These are phyloP conservation scores for Venturia carpophila DNA, from an alignment of 2,329 filamentous ascomycete genomes.

Conservation along the genomic window DNA sequence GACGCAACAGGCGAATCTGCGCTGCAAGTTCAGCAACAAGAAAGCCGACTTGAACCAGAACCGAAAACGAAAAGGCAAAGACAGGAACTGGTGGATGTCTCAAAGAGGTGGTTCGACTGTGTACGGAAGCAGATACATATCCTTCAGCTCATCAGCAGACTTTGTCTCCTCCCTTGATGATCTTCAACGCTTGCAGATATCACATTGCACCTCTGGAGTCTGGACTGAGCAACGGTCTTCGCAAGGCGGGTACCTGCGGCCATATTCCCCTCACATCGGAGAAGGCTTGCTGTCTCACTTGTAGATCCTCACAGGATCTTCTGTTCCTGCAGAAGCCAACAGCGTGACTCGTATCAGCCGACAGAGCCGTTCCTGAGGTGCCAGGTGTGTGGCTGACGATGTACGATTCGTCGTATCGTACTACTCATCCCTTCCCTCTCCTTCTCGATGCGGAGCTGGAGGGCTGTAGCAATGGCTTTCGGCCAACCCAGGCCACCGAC, in stretches of 20 bases:
- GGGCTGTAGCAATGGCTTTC: neutral
- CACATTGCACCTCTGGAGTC: neutral
- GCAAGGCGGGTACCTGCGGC: neutral
- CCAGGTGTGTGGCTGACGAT: neutral
- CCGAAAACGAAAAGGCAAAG: slow-evolving; percentile 1
- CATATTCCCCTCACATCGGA: neutral
- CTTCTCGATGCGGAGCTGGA: neutral
- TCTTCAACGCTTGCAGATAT: neutral
- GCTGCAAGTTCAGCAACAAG: neutral
- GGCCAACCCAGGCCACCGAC: neutral
- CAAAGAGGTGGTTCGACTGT: neutral
- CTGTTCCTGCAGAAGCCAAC: neutral
- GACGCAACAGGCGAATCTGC: neutral
- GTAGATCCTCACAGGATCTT: neutral
- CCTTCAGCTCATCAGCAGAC: neutral
- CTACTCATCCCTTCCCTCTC: neutral
- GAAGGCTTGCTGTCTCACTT: neutral
- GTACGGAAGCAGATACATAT: neutral
- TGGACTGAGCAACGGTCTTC: neutral
- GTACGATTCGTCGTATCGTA: too few species aligned
- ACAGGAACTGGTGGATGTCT: neutral
- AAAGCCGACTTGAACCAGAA: neutral
- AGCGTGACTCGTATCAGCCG: neutral
- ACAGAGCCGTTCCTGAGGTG: neutral
- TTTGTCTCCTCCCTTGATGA: neutral